Evolutionary conservation across 116 monocot genomes (phyloP), one percentile per base, ranked within the genome.

Genomic region (Zostera marina): DNA sequence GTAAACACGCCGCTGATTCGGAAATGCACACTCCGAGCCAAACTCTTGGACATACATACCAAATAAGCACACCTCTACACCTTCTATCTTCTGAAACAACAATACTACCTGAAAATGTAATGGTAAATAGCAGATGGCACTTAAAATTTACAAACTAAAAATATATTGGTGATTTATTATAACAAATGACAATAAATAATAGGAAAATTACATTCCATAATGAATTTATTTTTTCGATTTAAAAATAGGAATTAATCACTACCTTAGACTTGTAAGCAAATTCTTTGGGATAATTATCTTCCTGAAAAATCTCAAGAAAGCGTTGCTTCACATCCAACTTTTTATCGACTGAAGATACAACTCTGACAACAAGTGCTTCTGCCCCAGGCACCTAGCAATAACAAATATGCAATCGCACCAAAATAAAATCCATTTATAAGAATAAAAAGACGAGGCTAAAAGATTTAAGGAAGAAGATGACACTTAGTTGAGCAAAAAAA

Each of bases 41-140:
- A 84, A 93, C 72, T 93, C 93, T 71, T 93, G 93, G 24, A 93
- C 88, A 65, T 93, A 93, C 93, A 93, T 93, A 32, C 88, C 93
- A 77, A 93, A 93, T 4, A 93, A 74, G 64, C 93, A 93, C 11
- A 93, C 93, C 75, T 93, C 93, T 14, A 84, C 93, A 71, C 93
- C 93, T 79, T 93, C 93, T 52, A 93, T 93, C 71, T 81, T 93
- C 75, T 93, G 93, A 72, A 93, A 93, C 52, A 93, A 63, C 63
- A 93, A 66, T 54, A 93, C 46, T 67, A 88, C 88, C 93, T 93
- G 84, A 70, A 26, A 61, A 47, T 26, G 16, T 5, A 20, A 25
- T 14, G 24, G 26, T 54, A 12, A 20, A 2, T 54, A 54, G n/a
- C n/a, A n/a, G n/a, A n/a, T n/a, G n/a, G n/a, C n/a, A n/a, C n/a